Percentiles rank a stretch among this genome's conserved stretches.
Evolutionary conservation across 805 yeast species (phyloP).

Genomic region (Metschnikowia dekortorum): DNA sequence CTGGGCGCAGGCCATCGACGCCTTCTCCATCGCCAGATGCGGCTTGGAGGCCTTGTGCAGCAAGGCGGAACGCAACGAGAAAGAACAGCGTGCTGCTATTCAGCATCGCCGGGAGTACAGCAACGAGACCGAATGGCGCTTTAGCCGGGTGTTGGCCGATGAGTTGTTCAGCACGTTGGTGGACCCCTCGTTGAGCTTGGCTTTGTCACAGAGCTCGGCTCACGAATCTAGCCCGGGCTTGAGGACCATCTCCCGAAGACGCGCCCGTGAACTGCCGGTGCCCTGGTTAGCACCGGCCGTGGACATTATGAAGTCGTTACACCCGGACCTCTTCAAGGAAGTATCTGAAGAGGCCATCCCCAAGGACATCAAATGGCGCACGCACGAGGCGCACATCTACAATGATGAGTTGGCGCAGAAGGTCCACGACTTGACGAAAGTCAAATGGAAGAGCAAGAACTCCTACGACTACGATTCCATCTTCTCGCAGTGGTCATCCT

Average conservation of each 20-base stretch:
- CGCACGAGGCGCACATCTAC: slow-evolving; percentile 53
- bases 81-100: slow-evolving; percentile 3
- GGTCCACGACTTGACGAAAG: slow-evolving; percentile 39
- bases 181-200: slow-evolving; percentile 62
- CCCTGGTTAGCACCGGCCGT: slow-evolving; percentile 38
- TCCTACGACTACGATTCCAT: slow-evolving; percentile 52
- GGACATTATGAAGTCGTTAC: slow-evolving; percentile 34
- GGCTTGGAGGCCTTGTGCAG: slow-evolving; percentile 48
- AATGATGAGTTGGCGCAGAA: slow-evolving; percentile 71
- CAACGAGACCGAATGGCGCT: slow-evolving; percentile 9
- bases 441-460: slow-evolving; percentile 25
- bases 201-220: slow-evolving; percentile 40
- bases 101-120: slow-evolving; percentile 5
- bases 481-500: slow-evolving; percentile 64
- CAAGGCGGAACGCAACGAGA: slow-evolving; percentile 5
- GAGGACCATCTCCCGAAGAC: slow-evolving; percentile 44
- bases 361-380: slow-evolving; percentile 45
- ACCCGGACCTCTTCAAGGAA: slow-evolving; percentile 33
- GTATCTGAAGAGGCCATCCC: slow-evolving; percentile 24
- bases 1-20: slow-evolving; percentile 50
- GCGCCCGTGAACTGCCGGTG: slow-evolving; percentile 25
- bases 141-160: slow-evolving; percentile 39
- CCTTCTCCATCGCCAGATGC: slow-evolving; percentile 59
- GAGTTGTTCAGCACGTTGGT: slow-evolving; percentile 56
- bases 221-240: slow-evolving; percentile 36